Evolutionary conservation across 441 rosid genomes (phyloP).

Genomic region (Syzygium syzygioides): DNA sequence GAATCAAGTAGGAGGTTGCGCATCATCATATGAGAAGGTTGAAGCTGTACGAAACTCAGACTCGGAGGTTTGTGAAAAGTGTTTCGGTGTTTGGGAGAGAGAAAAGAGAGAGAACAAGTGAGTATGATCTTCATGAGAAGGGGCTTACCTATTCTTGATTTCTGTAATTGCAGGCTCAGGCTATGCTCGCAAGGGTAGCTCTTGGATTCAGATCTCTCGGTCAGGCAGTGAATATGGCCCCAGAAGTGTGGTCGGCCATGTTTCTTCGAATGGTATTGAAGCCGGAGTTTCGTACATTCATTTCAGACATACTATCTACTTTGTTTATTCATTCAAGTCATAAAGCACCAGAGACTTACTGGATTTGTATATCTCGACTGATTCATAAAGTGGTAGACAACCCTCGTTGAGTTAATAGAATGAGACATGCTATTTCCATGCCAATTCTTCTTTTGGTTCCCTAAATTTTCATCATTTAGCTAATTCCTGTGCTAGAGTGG

Average conservation of each 20-base stretch:
- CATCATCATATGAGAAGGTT: slow-evolving; percentile 14
- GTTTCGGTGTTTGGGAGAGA: background rate
- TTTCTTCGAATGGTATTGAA: slow-evolving; percentile 49
- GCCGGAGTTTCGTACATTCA: slow-evolving; percentile 56
- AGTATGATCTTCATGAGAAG: background rate
- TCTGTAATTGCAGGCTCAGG: slow-evolving; percentile 31
- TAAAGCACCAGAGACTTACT: slow-evolving; percentile 49
- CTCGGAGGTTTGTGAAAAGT: slow-evolving; percentile 34
- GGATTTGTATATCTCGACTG: slow-evolving; percentile 58
- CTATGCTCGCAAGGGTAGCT: slow-evolving; percentile 40
- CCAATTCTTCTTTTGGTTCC: background rate
- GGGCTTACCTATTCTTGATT: background rate
- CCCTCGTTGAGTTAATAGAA: slow-evolving; percentile 1
- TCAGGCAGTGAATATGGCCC: slow-evolving; percentile 66
- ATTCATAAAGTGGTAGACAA: slow-evolving; percentile 33
- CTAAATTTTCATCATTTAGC: background rate
- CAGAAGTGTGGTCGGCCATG: slow-evolving; percentile 84
- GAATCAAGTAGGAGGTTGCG: slow-evolving; percentile 38
- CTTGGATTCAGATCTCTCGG: slow-evolving; percentile 49
- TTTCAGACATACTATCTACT: slow-evolving; percentile 51
- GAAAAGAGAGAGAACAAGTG: background rate
- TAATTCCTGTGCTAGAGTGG: background rate
- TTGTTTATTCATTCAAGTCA: slow-evolving; percentile 33
- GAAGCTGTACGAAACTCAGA: slow-evolving; percentile 17
- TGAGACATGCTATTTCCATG: background rate